These are phyloP conservation scores for Heliamphora exappendiculata DNA, from an alignment of 148 eudicot species.

Conservation along the genomic window DNA sequence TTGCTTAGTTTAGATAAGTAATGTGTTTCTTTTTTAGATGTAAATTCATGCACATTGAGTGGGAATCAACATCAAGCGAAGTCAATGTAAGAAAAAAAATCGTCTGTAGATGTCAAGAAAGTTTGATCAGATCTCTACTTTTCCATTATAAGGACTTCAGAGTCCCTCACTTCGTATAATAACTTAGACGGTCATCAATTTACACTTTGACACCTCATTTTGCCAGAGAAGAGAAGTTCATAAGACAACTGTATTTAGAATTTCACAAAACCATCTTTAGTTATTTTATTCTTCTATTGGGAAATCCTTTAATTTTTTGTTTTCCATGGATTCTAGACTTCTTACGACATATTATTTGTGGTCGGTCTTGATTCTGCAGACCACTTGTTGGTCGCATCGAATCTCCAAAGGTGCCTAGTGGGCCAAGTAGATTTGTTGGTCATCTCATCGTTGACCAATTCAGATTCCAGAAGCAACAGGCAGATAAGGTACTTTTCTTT, in stretches of 20 bases:
- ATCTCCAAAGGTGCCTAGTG: constrained; percentile 14
- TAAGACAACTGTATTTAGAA: background rate
- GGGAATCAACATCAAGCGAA: background rate
- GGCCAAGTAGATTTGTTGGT: constrained; percentile 31
- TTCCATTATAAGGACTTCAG: background rate
- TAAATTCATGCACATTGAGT: background rate
- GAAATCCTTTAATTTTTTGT: background rate
- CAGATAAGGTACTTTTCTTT: constrained; percentile 14
- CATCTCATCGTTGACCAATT: constrained; percentile 34
- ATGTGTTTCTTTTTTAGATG: background rate
- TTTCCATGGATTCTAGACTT: background rate
- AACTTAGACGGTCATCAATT: background rate
- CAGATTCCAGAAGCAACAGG: constrained; percentile 25
- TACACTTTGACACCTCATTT: background rate
- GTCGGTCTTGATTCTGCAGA: constrained; percentile 27
- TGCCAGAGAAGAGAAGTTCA: background rate
- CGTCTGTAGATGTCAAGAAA: background rate
- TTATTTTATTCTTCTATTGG: background rate
- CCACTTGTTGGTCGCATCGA: constrained; percentile 37
- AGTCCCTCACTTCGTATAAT: background rate
- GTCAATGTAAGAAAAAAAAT: background rate
- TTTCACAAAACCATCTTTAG: background rate
- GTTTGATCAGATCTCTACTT: background rate
- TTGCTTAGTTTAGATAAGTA: background rate
- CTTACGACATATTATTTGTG: background rate